These are phyloP conservation scores for Nidularia pulvinata DNA, from an alignment of 768 basidiomycete genomes.

Conservation along the genomic window DNA sequence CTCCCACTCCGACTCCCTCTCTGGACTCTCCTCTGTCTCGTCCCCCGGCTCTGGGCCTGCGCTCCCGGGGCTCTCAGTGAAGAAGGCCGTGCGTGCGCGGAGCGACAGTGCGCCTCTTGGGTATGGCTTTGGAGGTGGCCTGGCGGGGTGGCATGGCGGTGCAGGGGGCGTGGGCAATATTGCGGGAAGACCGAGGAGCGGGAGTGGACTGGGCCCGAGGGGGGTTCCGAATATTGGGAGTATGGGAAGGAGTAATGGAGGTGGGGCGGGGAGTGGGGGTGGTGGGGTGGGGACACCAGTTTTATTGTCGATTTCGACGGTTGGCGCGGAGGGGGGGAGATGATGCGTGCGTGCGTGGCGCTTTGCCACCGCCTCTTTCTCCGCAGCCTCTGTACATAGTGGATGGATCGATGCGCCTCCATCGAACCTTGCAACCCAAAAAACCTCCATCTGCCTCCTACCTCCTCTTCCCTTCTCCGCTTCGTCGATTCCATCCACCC, in stretches of 20 bases:
- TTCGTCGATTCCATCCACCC: no score
- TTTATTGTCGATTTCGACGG: constrained; percentile 27
- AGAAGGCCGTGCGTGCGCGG: constrained; percentile 42
- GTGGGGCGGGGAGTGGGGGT: constrained; percentile 36
- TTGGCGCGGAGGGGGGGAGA: constrained; percentile 4
- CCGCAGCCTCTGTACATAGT: no score
- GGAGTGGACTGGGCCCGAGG: constrained; percentile 36
- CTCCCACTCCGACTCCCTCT: constrained; percentile 20
- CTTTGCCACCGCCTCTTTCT: no score
- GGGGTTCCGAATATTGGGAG: constrained; percentile 36
- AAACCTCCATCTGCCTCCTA: no score
- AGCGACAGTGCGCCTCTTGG: constrained; percentile 67
- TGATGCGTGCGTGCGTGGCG: neutral
- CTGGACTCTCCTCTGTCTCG: constrained; percentile 28
- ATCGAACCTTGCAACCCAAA: no score
- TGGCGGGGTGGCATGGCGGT: constrained; percentile 18
- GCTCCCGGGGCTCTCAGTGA: constrained; percentile 14
- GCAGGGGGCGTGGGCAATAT: constrained; percentile 24
- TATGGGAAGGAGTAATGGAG: constrained; percentile 17
- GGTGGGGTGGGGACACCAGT: constrained; percentile 23
- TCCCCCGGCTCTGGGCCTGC: constrained; percentile 25
- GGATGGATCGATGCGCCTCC: no score
- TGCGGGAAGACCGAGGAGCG: constrained; percentile 46
- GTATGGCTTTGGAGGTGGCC: constrained; percentile 31
- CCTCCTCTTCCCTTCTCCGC: no score